Conservation (phyloP, 2,329 filamentous ascomycete genomes). For the Verticillium longisporum region DNA sequence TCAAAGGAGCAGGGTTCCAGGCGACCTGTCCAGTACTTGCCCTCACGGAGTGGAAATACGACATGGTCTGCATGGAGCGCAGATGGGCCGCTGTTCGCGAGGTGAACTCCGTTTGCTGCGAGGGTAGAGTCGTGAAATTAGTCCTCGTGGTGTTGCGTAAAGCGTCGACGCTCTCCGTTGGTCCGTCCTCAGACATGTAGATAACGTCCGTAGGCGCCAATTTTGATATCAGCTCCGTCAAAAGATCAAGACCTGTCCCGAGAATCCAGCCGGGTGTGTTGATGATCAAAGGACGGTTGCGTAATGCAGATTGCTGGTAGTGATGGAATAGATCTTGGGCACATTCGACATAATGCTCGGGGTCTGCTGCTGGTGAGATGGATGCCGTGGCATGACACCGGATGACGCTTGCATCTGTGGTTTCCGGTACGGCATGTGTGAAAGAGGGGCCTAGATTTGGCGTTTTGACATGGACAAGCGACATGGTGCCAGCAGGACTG, state of each 20-base stretch:
- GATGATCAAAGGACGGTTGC: slow-evolving; percentile 53
- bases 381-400: slow-evolving; percentile 62
- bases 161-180: slow-evolving; percentile 47
- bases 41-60: slow-evolving; percentile 58
- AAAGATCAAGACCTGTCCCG: slow-evolving; percentile 60
- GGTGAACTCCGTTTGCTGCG: slow-evolving; percentile 48
- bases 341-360: slow-evolving; percentile 60
- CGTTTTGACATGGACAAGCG: slow-evolving; percentile 52
- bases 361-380: slow-evolving; percentile 57
- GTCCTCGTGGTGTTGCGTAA: slow-evolving; percentile 38
- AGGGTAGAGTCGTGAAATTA: slow-evolving; percentile 47
- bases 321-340: slow-evolving; percentile 54
- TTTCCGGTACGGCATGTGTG: slow-evolving; percentile 42
- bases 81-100: slow-evolving; percentile 59
- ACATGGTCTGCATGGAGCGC: slow-evolving; percentile 69
- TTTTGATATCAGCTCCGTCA: slow-evolving; percentile 48
- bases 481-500: slow-evolving; percentile 61
- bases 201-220: slow-evolving; percentile 55
- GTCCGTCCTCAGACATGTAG: slow-evolving; percentile 61
- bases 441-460: slow-evolving; percentile 64
- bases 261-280: slow-evolving; percentile 72
- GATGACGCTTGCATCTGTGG: slow-evolving; percentile 33
- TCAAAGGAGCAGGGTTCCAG: slow-evolving; percentile 52
- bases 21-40: slow-evolving; percentile 15
- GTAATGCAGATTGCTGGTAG: slow-evolving; percentile 38